Evolutionary conservation across 2,329 filamentous ascomycete genomes (phyloP).

Genomic region (Colletotrichum gloeosporioides): DNA sequence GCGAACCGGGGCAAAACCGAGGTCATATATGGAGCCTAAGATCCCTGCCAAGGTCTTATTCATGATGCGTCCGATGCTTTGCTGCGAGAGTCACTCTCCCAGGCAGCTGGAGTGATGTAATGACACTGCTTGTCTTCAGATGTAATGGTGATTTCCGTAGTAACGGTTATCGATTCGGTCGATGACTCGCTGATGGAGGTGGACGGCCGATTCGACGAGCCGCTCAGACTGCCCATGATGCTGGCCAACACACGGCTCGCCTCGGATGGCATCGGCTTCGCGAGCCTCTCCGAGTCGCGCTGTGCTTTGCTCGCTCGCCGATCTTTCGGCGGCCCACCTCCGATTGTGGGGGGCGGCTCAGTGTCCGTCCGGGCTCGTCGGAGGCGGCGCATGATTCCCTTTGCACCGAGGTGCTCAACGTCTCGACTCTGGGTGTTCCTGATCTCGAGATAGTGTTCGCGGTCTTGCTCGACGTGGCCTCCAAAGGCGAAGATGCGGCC

Average conservation of each 20-base stretch:
- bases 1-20: neutral
- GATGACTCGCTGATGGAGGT: neutral
- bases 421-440: neutral
- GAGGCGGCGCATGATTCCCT: neutral
- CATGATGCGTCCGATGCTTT: neutral
- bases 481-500: neutral
- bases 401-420: neutral
- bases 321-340: neutral
- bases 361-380: neutral
- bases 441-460: neutral
- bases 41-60: neutral
- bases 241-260: conserved; percentile 1
- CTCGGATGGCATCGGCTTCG: neutral
- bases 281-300: neutral
- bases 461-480: conserved; percentile 2
- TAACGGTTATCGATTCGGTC: neutral
- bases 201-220: neutral
- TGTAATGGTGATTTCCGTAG: neutral
- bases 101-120: neutral
- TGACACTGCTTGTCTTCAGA: neutral
- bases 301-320: neutral
- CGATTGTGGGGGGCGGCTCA: neutral
- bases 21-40: neutral
- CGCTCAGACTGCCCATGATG: neutral
- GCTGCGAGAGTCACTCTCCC: neutral